A percentile compares a stretch with the other conserved stretches of the same genome.
Conservation (phyloP, 371 early-diverging fungal species). For the Lichtheimia ramosa region DNA sequence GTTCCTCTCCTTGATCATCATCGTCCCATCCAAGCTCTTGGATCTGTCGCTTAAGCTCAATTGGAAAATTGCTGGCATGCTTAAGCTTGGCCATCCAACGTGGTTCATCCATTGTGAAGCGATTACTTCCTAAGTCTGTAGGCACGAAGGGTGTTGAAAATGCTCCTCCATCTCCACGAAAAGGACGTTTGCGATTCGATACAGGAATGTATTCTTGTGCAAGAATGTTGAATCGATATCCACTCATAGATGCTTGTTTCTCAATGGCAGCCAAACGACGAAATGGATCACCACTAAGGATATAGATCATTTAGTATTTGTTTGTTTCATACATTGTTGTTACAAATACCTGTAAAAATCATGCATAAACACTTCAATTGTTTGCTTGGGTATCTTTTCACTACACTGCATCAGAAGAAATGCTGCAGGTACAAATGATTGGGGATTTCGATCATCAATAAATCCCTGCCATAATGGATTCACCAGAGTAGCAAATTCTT, state of each 20-base stretch:
- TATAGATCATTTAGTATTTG: not conserved
- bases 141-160: slow-evolving; percentile 61
- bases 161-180: slow-evolving; percentile 53
- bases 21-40: slow-evolving; percentile 67
- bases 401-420: slow-evolving; percentile 67
- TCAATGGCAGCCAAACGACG: slow-evolving; percentile 44
- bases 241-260: slow-evolving; percentile 46
- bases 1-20: slow-evolving; percentile 54
- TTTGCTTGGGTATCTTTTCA: slow-evolving; percentile 55
- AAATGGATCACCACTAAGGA: slow-evolving; percentile 48
- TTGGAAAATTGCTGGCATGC: slow-evolving; percentile 54
- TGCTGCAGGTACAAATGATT: slow-evolving; percentile 52
- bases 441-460: slow-evolving; percentile 45
- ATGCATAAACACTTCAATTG: slow-evolving; percentile 37
- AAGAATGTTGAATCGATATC: slow-evolving; percentile 55
- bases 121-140: slow-evolving; percentile 61
- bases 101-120: slow-evolving; percentile 62
- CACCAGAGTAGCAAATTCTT: slow-evolving; percentile 47
- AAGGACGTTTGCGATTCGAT: slow-evolving; percentile 51
- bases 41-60: slow-evolving; percentile 61
- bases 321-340: not conserved
- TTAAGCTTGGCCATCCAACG: slow-evolving; percentile 61
- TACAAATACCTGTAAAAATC: slow-evolving; percentile 49
- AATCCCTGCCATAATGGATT: slow-evolving; percentile 56
- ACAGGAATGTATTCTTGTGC: slow-evolving; percentile 56